Conservation (phyloP, 2,329 filamentous ascomycete species). For the Xenosphaeropsis pyriputrescens region DNA sequence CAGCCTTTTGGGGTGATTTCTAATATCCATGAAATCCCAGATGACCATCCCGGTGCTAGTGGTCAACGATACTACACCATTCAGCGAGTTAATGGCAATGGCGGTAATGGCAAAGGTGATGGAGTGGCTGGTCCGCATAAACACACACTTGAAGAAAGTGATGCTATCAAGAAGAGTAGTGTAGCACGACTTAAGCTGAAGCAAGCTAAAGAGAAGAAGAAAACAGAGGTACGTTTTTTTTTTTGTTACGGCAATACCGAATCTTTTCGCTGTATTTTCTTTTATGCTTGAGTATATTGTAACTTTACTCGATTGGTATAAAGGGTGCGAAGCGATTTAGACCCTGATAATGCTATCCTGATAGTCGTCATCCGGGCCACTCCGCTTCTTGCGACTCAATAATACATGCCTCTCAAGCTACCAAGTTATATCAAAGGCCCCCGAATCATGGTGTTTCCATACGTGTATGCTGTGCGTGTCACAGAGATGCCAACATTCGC, state of each 20-base stretch:
- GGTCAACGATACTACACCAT: slow-evolving; percentile 55
- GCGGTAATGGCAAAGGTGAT: slow-evolving; percentile 56
- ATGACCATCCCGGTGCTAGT: slow-evolving; percentile 28
- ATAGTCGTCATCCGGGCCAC: no score
- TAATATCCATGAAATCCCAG: slow-evolving; percentile 22
- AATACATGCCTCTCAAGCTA: no score
- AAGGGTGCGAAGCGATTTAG: not conserved
- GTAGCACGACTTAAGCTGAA: slow-evolving; percentile 52
- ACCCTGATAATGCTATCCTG: not conserved
- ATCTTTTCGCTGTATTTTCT: no score
- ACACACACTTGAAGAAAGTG: slow-evolving; percentile 58
- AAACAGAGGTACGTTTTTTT: slow-evolving; percentile 29
- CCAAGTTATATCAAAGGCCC: no score
- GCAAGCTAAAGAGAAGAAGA: slow-evolving; percentile 51
- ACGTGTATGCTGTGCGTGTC: no score
- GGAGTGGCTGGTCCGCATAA: slow-evolving; percentile 59
- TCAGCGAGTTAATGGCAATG: slow-evolving; percentile 64
- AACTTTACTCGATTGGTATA: no score
- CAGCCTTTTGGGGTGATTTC: slow-evolving; percentile 26
- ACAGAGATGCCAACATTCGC: not conserved
- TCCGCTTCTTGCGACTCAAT: no score
- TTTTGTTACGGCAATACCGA: not conserved
- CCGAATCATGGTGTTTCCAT: no score
- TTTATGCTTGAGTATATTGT: no score
- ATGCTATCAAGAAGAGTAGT: slow-evolving; percentile 70